A percentile compares a stretch with the other conserved stretches of the same genome.
These are phyloP conservation scores for Andrographis paniculata DNA, from an alignment of 305 asterid genomes.

Conservation along the genomic window DNA sequence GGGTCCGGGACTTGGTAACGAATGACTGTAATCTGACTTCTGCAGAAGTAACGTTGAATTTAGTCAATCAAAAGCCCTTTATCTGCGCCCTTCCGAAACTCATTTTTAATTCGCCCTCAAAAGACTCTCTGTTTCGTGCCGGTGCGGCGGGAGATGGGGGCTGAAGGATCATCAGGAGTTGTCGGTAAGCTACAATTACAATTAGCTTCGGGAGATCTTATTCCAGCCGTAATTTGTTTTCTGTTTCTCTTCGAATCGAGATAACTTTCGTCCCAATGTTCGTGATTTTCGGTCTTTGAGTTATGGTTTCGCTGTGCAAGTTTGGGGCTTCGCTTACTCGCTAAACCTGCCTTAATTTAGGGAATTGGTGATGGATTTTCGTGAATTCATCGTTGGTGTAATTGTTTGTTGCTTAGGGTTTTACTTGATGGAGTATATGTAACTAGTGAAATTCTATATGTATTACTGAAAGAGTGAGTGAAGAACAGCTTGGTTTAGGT, in stretches of 20 bases:
- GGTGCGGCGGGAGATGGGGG: conserved; percentile 37
- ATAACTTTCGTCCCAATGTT: neutral
- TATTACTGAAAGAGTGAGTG: too few species aligned
- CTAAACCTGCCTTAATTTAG: conserved; percentile 3
- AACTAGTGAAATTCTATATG: too few species aligned
- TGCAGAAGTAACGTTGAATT: too few species aligned
- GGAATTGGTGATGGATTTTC: too few species aligned
- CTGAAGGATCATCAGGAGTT: conserved; percentile 57
- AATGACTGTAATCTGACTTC: too few species aligned
- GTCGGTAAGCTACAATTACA: conserved; percentile 42
- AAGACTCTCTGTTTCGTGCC: neutral
- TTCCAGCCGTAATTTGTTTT: neutral
- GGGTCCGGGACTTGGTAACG: too few species aligned
- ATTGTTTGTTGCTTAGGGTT: too few species aligned
- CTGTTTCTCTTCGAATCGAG: conserved; percentile 1
- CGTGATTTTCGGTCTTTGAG: neutral
- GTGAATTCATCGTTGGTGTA: too few species aligned
- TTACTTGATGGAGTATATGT: too few species aligned
- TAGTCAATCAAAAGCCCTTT: neutral
- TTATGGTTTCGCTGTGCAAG: conserved; percentile 7
- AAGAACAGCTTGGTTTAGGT: too few species aligned
- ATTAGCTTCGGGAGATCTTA: neutral
- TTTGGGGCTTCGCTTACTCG: conserved; percentile 15
- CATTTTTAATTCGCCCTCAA: conserved; percentile 7
- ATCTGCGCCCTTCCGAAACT: neutral